Base-by-base conservation (phyloP, 257 asterid genomes). In the Plectranthus barbatus region DNA sequence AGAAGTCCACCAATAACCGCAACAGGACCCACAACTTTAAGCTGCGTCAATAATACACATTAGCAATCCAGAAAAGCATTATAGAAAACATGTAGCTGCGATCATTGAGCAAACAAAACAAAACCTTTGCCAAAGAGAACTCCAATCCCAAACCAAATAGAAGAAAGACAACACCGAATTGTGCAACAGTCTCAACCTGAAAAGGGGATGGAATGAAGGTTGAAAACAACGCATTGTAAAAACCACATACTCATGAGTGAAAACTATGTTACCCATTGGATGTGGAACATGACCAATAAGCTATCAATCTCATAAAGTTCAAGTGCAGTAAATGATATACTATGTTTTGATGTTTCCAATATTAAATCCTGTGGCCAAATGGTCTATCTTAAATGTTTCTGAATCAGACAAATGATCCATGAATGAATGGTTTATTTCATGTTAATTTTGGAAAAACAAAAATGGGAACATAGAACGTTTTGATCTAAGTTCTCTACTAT, bases 141-240 rank as follows among this genome's bases (percentile, higher is more conserved):
- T 91, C 98, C 72, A 91, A 83, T 45, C 98, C 98, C 79, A 91
- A 75, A 69, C 96, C 96, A 84, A 91, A 91, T 31, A 91, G 79
- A 78, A 91, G 98, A 81, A 91, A 91, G 69, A 91, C 91, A 74
- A 91, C 96, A 57, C 98, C 98, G 76, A 91, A 91, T 77, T 91
- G 98, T 20, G 98, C 98, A 74, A 91, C 84, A 33, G 98, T 91
- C 83, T 88, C 98, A 68, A 88, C 96, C 98, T 91, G 90, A 55
- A 74, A 66, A 11, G 54, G 20, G 57, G 46, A 57, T 24, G 24
- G 68, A 40, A 65, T 19, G 33, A 20, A 68, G 60, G 61, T 59
- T 61, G 29, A 52, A 50, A 58, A 50, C 8, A 34, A 1, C 5
- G 31, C 31, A 26, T 26, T 26, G 5, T 26, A 1, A 26, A 26